These are phyloP conservation scores for Sclerotinia nivalis DNA, from an alignment of 2,329 filamentous ascomycete species.

Conservation along the genomic window DNA sequence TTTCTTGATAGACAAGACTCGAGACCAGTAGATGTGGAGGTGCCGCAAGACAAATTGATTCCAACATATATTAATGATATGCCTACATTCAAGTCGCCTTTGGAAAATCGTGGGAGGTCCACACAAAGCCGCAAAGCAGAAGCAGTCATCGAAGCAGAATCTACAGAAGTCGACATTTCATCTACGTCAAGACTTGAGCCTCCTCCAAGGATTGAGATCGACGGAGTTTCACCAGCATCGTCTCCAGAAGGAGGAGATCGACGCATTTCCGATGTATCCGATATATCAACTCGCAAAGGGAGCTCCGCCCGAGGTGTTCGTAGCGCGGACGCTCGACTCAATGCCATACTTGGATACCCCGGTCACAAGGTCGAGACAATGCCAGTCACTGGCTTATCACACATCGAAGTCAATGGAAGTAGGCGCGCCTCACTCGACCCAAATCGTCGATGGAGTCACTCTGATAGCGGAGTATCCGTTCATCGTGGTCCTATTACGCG, in stretches of 20 bases:
- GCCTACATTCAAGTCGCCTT: slow-evolving; percentile 53
- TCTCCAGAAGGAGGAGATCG: slow-evolving; percentile 30
- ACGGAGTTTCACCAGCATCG: slow-evolving; percentile 41
- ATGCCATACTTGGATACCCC: slow-evolving; percentile 41
- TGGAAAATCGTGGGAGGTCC: slow-evolving; percentile 44
- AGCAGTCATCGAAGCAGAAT: slow-evolving; percentile 31
- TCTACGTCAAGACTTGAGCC: slow-evolving; percentile 49
- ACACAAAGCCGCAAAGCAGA: slow-evolving; percentile 34
- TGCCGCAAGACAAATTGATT: slow-evolving; percentile 27
- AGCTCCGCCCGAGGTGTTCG: slow-evolving; percentile 33
- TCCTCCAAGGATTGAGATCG: slow-evolving; percentile 52
- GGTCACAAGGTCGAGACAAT: slow-evolving; percentile 42
- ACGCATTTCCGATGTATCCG: slow-evolving; percentile 36
- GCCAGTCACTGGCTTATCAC: slow-evolving; percentile 50
- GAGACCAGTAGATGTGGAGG: slow-evolving; percentile 10
- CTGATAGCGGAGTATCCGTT: slow-evolving; percentile 45
- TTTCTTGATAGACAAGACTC: slow-evolving; percentile 28
- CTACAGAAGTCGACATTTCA: slow-evolving; percentile 44
- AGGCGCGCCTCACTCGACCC: slow-evolving; percentile 32
- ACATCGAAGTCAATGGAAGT: slow-evolving; percentile 41
- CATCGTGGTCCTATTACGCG: slow-evolving; percentile 54
- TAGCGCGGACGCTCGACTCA: slow-evolving; percentile 40
- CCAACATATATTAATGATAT: slow-evolving; percentile 40
- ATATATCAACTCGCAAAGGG: slow-evolving; percentile 33
- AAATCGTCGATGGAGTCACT: slow-evolving; percentile 54